phyloP scores from a whole-genome alignment of 2,329 filamentous ascomycete species.

The Capronia epimyces region DNA sequence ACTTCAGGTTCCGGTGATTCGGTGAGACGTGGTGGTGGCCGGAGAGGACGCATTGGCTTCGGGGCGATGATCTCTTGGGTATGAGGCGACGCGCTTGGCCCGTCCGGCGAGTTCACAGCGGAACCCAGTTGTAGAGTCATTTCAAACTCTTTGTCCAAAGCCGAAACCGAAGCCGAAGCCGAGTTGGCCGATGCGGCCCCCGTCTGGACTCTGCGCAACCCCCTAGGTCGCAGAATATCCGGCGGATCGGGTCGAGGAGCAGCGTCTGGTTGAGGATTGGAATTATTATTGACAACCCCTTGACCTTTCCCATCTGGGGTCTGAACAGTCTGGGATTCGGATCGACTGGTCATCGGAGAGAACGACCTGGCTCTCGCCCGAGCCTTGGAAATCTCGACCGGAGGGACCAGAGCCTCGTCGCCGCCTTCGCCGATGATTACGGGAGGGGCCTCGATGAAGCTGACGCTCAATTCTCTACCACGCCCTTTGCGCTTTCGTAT shows the following conservation, averaged over 20 bases:
- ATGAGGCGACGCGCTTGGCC: constrained; percentile 1
- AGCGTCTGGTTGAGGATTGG: neutral
- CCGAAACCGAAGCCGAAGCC: constrained; percentile 3
- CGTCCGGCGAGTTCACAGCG: constrained; percentile 10
- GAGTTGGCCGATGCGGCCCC: constrained; percentile 9
- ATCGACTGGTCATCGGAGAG: constrained; percentile 17
- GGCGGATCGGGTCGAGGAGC: constrained; percentile 10
- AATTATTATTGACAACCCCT: neutral
- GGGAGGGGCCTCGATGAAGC: constrained; percentile 66
- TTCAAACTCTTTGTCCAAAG: constrained; percentile 27
- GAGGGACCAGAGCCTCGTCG: constrained; percentile 71
- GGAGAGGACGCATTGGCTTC: constrained; percentile 19
- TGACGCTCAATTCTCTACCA: constrained; percentile 66
- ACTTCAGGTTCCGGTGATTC: constrained; percentile 7
- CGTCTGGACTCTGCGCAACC: constrained; percentile 20
- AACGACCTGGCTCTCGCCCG: constrained; percentile 26
- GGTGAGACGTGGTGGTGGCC: constrained; percentile 15
- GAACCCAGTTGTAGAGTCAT: constrained; percentile 24
- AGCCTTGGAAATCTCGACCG: constrained; percentile 59
- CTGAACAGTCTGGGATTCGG: neutral
- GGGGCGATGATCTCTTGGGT: constrained; percentile 21
- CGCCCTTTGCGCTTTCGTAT: constrained; percentile 36
- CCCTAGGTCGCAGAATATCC: constrained; percentile 18
- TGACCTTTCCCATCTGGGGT: neutral
- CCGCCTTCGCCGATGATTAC: constrained; percentile 87